Conservation (phyloP, 495 filamentous ascomycete species). For the Podospora australis region DNA sequence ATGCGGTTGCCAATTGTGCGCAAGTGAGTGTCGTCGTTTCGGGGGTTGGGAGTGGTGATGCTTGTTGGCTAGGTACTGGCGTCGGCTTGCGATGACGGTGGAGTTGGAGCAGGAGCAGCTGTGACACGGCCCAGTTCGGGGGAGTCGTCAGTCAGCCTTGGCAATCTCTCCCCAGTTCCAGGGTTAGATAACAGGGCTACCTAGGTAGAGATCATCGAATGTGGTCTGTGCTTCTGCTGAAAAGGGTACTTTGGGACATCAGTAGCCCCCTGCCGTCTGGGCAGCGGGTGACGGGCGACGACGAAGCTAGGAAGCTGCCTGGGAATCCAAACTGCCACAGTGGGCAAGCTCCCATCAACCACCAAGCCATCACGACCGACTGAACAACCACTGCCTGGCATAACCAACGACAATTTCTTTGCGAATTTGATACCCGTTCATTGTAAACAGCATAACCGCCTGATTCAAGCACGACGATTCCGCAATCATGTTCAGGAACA, state of each 20-base stretch:
- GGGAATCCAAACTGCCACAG: constrained; percentile 7
- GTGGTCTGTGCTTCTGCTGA: too few species aligned
- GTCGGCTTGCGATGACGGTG: constrained; percentile 10
- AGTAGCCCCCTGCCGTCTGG: too few species aligned
- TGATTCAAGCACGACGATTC: not conserved
- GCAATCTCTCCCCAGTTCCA: constrained; percentile 7
- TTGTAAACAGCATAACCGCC: not conserved
- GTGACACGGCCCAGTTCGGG: constrained; percentile 2
- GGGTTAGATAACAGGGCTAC: too few species aligned
- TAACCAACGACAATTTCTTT: not conserved
- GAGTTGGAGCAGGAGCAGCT: constrained; percentile 4
- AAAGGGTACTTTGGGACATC: too few species aligned
- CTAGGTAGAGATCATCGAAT: too few species aligned
- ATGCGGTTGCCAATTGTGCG: too few species aligned
- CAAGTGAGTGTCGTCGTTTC: not conserved
- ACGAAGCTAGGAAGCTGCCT: constrained; percentile 35
- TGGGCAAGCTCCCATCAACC: constrained; percentile 9
- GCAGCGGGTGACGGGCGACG: constrained; percentile 13
- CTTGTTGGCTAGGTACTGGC: not conserved
- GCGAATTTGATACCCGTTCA: not conserved
- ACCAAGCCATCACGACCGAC: constrained; percentile 2
- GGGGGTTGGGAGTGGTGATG: not conserved
- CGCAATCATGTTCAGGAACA: constrained; percentile 91
- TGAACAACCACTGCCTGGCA: constrained; percentile 3
- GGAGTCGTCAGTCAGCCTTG: constrained; percentile 24